Percentiles rank a stretch among this genome's conserved stretches.
Evolutionary conservation across 345 rosid genomes (phyloP).

Genomic region (Laguncularia racemosa): DNA sequence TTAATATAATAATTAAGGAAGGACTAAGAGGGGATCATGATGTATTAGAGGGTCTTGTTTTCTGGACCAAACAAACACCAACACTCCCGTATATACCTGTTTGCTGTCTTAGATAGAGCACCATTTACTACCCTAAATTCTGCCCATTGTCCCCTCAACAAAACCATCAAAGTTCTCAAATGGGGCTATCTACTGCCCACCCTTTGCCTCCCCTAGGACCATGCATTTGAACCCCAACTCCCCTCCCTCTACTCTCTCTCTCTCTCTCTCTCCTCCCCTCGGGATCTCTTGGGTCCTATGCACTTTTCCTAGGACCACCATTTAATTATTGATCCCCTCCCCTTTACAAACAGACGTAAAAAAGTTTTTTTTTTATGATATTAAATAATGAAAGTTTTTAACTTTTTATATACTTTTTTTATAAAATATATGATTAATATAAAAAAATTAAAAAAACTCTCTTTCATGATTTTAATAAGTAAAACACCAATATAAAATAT

Average conservation of each 20-base stretch:
- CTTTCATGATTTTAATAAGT: too few species aligned
- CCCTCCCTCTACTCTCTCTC: too few species aligned
- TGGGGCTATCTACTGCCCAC: slow-evolving; percentile 23
- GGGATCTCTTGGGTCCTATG: slow-evolving; percentile 44
- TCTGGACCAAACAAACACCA: slow-evolving; percentile 17
- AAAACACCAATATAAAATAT: too few species aligned
- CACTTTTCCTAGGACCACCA: slow-evolving; percentile 28
- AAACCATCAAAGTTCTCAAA: slow-evolving; percentile 50
- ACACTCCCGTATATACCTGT: slow-evolving; percentile 21
- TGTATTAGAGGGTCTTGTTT: slow-evolving; percentile 28
- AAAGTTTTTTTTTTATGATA: too few species aligned
- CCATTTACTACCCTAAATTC: slow-evolving; percentile 42
- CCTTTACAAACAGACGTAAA: background rate
- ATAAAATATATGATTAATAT: background rate
- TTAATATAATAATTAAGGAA: too few species aligned
- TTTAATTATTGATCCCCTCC: background rate
- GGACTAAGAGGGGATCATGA: slow-evolving; percentile 7
- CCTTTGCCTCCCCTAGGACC: slow-evolving; percentile 41
- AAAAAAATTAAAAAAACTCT: too few species aligned
- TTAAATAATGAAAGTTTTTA: too few species aligned
- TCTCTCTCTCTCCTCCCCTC: slow-evolving; percentile 10
- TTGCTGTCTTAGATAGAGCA: slow-evolving; percentile 26
- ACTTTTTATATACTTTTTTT: background rate
- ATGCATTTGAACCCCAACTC: slow-evolving; percentile 15
- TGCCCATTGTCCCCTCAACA: slow-evolving; percentile 66